Evolutionary conservation across 2,329 filamentous ascomycete species (phyloP).

Genomic region (Diaporthe destruens): DNA sequence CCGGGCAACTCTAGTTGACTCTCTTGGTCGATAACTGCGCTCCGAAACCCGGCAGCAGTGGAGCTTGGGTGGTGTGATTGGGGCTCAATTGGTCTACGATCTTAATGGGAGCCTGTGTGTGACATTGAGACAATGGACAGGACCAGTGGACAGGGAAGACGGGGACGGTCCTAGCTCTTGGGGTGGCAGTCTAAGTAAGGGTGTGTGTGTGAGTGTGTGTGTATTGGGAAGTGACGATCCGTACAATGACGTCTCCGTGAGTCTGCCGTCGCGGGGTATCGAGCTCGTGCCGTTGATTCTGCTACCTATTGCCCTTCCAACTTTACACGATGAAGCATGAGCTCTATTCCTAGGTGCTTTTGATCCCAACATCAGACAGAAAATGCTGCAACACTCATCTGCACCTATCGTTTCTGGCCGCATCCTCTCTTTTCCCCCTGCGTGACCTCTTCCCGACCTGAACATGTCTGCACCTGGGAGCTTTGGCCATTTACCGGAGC

Average conservation of each 20-base stretch:
- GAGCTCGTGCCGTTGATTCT: too few relatives aligned
- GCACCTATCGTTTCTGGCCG: too few relatives aligned
- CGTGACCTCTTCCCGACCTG: background rate
- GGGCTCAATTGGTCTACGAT: background rate
- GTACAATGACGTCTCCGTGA: slow-evolving; percentile 29
- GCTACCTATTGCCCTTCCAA: background rate
- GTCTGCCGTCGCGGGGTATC: slow-evolving; percentile 24
- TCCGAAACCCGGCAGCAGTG: slow-evolving; percentile 32
- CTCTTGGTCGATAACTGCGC: background rate
- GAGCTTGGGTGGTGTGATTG: slow-evolving; percentile 19
- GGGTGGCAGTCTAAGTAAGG: background rate
- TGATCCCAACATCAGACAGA: background rate
- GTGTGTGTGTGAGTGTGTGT: too few relatives aligned
- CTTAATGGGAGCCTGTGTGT: background rate
- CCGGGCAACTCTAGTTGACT: background rate
- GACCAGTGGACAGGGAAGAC: background rate
- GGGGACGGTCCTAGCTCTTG: background rate
- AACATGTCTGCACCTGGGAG: background rate
- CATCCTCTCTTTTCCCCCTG: background rate
- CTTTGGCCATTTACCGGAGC: slow-evolving; percentile 30
- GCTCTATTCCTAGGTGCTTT: too few relatives aligned
- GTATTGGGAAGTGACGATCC: background rate
- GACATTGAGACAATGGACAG: background rate
- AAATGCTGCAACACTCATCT: too few relatives aligned
- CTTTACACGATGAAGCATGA: background rate